These are phyloP conservation scores for Logfia minima DNA, from an alignment of 129 eudicot species.

Conservation along the genomic window DNA sequence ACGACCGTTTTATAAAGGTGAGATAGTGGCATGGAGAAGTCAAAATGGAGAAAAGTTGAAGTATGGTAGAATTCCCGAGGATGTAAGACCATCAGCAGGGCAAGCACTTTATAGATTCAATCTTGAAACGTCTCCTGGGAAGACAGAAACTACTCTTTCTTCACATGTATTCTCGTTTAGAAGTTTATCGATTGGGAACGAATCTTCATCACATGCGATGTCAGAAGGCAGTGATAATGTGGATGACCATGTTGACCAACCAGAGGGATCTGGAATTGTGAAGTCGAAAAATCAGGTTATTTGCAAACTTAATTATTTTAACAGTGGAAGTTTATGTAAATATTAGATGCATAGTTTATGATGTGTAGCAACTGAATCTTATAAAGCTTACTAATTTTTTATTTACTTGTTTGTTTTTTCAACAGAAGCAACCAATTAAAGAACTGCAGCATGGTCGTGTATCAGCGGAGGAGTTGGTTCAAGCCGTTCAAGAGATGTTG, in stretches of 20 bases:
- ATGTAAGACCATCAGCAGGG: conserved; percentile 88
- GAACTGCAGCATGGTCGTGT: conserved; percentile 90
- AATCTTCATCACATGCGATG: conserved; percentile 46
- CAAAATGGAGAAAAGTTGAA: conserved; percentile 88
- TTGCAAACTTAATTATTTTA: not conserved
- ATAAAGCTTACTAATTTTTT: conserved; percentile 3
- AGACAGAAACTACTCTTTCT: conserved; percentile 68
- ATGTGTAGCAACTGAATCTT: not conserved
- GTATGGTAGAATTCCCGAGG: conserved; percentile 91
- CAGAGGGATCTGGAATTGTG: conserved; percentile 50
- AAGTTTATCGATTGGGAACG: conserved; percentile 54
- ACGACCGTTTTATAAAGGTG: conserved; percentile 93
- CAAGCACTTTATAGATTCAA: conserved; percentile 90
- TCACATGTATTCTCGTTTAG: conserved; percentile 90
- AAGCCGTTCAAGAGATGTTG: conserved; percentile 98
- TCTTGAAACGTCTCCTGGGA: conserved; percentile 72
- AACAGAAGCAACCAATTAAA: conserved; percentile 51
- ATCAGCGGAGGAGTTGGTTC: conserved; percentile 85
- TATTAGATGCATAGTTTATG: not conserved
- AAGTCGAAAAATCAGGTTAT: conserved; percentile 54
- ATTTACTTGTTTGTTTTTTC: not conserved
- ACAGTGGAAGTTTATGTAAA: not conserved
- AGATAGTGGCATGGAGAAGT: conserved; percentile 95
- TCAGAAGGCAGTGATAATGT: conserved; percentile 35
- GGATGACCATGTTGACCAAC: conserved; percentile 35